Percentiles rank a stretch among this genome's conserved stretches.
Evolutionary conservation across 2,329 filamentous ascomycete species (phyloP).

Genomic region (Myriosclerotinia duriaeana): DNA sequence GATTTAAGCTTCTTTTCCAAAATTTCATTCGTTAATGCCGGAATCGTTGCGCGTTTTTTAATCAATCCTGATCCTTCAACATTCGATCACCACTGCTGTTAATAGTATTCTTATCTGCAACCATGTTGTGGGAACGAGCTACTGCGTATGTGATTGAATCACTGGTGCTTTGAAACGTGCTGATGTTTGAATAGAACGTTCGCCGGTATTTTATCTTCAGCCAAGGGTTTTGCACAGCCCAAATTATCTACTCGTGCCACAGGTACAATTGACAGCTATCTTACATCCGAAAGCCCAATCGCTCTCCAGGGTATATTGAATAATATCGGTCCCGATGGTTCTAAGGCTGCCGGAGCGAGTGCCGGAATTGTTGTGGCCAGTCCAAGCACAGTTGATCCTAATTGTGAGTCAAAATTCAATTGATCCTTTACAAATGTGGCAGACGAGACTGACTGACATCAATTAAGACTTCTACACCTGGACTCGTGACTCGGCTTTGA

Average conservation of each 20-base stretch:
- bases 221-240: not conserved
- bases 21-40: not conserved
- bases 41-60: not conserved
- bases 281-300: slow-evolving; percentile 43
- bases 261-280: slow-evolving; percentile 9
- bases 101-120: not conserved
- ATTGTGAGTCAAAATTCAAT: slow-evolving; percentile 47
- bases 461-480: slow-evolving; percentile 73
- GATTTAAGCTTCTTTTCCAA: not conserved
- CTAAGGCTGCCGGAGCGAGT: slow-evolving; percentile 48
- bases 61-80: slow-evolving; percentile 8
- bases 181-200: not conserved
- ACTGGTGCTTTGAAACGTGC: not conserved
- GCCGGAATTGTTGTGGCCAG: slow-evolving; percentile 55
- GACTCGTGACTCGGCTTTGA: slow-evolving; percentile 73
- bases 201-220: slow-evolving; percentile 3
- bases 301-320: slow-evolving; percentile 53
- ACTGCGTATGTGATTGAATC: slow-evolving; percentile 1
- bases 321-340: slow-evolving; percentile 56
- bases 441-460: slow-evolving; percentile 22
- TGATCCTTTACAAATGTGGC: not conserved
- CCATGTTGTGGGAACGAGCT: slow-evolving; percentile 16
- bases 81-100: not conserved
- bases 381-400: slow-evolving; percentile 51
- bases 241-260: slow-evolving; percentile 4